Base-by-base conservation (phyloP, 345 rosid species). In the Acer campestre region DNA sequence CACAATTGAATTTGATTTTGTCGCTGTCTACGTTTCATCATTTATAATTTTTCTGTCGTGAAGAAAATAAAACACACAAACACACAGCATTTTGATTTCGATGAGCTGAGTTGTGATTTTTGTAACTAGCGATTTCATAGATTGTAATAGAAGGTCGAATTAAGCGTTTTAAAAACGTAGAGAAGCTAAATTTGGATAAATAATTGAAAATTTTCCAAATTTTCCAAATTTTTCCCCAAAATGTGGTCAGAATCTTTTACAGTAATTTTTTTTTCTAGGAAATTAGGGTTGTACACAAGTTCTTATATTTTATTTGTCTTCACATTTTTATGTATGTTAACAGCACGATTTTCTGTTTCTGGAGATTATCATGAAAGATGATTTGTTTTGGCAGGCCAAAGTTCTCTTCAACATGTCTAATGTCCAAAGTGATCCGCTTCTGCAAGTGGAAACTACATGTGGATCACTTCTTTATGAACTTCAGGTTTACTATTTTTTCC, bases 381-480 rank as follows among this genome's bases (percentile, higher is more conserved):
- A 53, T 73, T 55, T 77, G 53, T 71, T 68, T 4, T 69, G 61
- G 78, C 83, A 83, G 82, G 74, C 14, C 46, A 16, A 83, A 80
- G 74, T 82, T 68, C 53, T 68, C 53, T 76, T 72, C 69, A 82
- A 75, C 48, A 93, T 93, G 98, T 75, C 89, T 18, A 79, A 31
- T 80, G 68, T 58, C 38, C 85, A 80, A 75, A 85, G 63, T 38
- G 84, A 87, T 78, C 87, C 90, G 53, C 85, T 91, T 82, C 75
- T 78, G 76, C 93, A 93, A 84, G 83, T 87, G 83, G 97, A 90
- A 81, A 92, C 95, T 17, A 89, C 98, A 8, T 94, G 99, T 77
- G 94, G 93, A 80, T 67, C 95, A 18, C 98, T 96, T 72, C 82
- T 95, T 61, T 84, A 80, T 29, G 99, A 96, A 82, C 95, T 94